Evolutionary conservation across 139 green algal species (phyloP), one percentile per base, ranked within the genome.

Genomic region (Edaphochlamys debaryana): DNA sequence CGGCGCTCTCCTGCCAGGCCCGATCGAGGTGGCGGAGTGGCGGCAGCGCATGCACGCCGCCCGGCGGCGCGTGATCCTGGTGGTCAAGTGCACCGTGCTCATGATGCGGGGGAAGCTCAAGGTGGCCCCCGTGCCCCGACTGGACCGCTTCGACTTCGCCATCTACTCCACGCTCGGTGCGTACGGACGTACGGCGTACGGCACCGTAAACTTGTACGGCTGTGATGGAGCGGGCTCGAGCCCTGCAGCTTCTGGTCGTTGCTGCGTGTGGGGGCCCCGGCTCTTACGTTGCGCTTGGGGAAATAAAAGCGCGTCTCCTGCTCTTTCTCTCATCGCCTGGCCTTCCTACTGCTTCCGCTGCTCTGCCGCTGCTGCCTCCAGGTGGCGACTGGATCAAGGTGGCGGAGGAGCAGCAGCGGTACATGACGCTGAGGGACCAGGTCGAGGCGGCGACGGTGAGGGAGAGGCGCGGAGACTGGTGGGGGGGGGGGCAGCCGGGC

Each of bases 351-450:
- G n/a, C n/a, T n/a, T n/a, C n/a, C n/a, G n/a, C n/a, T n/a, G n/a
- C n/a, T n/a, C 22, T 29, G 54, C 54, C 23, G 54, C 22, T 22
- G 54, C 30, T 40, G 23, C 3, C n/a, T 20, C 20, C 34, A 79
- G 71, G 73, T 7, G 17, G 17, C 54, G 73, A 69, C 9, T 80
- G 73, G 73, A 13, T 52, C 73, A 41, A 42, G 6, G 75, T 81
- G 41, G 75, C 75, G 17, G 60, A 81, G 41, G 75, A 81, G 75
- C 75, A 81, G 41, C 56, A 81, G 40, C 75, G 75, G 17, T 81
- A 63, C 58, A 62, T 81, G 75, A 25, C 38, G 38, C 60, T 81
- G 37, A 20, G 75, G 20, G 62, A 45, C 4, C n/a, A 71, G 22
- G 60, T 81, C 40, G 75, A 81, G 58, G 40, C 58, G 17, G 75